phyloP scores from a whole-genome alignment of 441 rosid species.

The Eruca vesicaria region DNA sequence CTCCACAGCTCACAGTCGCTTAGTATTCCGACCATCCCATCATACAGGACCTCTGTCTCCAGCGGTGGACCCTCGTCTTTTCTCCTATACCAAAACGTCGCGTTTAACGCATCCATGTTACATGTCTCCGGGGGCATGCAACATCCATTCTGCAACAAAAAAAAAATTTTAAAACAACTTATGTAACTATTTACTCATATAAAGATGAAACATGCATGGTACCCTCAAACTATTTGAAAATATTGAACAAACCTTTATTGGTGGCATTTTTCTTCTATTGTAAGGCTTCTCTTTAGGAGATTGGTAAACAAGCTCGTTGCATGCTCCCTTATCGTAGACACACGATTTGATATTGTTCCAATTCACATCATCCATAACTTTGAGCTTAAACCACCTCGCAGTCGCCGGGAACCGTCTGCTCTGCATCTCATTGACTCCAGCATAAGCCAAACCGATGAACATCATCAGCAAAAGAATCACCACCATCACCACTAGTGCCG shows the following conservation, averaged over 20 bases:
- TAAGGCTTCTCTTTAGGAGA: conserved; percentile 34
- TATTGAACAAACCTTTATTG: conserved; percentile 48
- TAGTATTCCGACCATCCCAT: background rate
- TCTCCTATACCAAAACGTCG: conserved; percentile 57
- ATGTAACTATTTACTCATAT: background rate
- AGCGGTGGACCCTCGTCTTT: conserved; percentile 23
- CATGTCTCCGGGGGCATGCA: conserved; percentile 69
- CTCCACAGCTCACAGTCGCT: conserved; percentile 56
- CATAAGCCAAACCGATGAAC: conserved; percentile 53
- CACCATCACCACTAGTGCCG: conserved; percentile 48
- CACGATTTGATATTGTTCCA: conserved; percentile 72
- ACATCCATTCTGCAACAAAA: conserved; percentile 55
- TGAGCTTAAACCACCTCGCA: conserved; percentile 52
- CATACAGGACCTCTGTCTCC: background rate
- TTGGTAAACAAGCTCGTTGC: conserved; percentile 42
- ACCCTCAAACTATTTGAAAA: background rate
- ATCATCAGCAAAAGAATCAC: conserved; percentile 53
- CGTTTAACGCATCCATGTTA: conserved; percentile 56
- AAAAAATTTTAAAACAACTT: background rate
- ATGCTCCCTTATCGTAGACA: conserved; percentile 43
- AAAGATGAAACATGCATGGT: background rate
- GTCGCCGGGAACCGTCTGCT: conserved; percentile 53
- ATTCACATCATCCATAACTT: conserved; percentile 36
- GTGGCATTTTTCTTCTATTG: conserved; percentile 43
- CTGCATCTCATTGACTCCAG: conserved; percentile 55